These are phyloP conservation scores for Hypoxylon sp. DNA, from an alignment of 2,329 filamentous ascomycete genomes.

Conservation along the genomic window DNA sequence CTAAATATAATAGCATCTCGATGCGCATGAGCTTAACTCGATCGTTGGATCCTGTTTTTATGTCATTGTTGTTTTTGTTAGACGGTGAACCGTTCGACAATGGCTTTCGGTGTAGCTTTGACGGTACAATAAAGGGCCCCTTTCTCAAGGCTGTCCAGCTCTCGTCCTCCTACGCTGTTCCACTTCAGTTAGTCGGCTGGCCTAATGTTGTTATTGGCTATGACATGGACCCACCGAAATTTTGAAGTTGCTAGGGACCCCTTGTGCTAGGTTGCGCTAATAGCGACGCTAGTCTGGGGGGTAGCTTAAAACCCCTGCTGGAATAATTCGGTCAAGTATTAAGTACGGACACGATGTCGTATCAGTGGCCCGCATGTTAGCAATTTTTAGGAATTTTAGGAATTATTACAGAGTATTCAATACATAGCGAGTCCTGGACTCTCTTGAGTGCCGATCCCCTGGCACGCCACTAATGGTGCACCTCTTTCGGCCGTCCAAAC, in stretches of 20 bases:
- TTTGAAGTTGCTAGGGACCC: slow-evolving; percentile 45
- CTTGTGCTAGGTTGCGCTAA: slow-evolving; percentile 42
- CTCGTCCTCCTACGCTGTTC: slow-evolving; percentile 27
- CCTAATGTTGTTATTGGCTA: slow-evolving; percentile 39
- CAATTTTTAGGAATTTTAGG: slow-evolving; percentile 10
- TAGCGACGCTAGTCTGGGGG: slow-evolving; percentile 40
- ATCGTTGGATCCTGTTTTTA: slow-evolving; percentile 20
- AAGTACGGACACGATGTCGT: slow-evolving; percentile 20
- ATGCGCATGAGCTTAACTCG: slow-evolving; percentile 28
- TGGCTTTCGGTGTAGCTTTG: slow-evolving; percentile 35
- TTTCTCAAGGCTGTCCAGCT: slow-evolving; percentile 22
- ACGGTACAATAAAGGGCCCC: slow-evolving; percentile 23
- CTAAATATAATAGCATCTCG: slow-evolving; percentile 33
- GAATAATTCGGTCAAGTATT: slow-evolving; percentile 21
- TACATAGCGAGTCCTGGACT: slow-evolving; percentile 26
- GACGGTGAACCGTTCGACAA: slow-evolving; percentile 29
- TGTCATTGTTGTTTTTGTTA: slow-evolving; percentile 29
- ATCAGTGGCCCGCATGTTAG: slow-evolving; percentile 18
- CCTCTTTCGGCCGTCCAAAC: slow-evolving; percentile 27
- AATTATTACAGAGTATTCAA: slow-evolving; percentile 21
- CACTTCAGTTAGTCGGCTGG: slow-evolving; percentile 21
- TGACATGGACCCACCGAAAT: slow-evolving; percentile 46
- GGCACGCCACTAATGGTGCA: slow-evolving; percentile 32
- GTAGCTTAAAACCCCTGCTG: slow-evolving; percentile 36
- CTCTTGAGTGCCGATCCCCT: slow-evolving; percentile 38